phyloP scores from a whole-genome alignment of 2,329 filamentous ascomycete genomes.

The Rhynchosporium graminicola region DNA sequence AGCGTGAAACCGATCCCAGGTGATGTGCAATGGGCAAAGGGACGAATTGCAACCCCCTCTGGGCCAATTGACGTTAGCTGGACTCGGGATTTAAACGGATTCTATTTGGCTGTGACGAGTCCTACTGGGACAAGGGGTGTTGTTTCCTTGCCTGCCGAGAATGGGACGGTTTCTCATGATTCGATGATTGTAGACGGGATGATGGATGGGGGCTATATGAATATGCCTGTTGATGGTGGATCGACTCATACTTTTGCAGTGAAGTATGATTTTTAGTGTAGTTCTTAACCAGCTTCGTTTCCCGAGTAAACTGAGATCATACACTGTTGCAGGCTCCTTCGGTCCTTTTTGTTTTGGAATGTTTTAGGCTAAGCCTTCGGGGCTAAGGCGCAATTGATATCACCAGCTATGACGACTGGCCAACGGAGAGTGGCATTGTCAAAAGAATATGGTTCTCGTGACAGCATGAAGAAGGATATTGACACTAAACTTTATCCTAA shows the following conservation, averaged over 20 bases:
- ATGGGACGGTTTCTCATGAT: conserved; percentile 28
- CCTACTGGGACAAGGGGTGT: conserved; percentile 37
- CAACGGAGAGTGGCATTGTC: too few relatives aligned
- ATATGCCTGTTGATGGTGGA: conserved; percentile 20
- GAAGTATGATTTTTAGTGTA: conserved; percentile 13
- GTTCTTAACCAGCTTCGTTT: neutral
- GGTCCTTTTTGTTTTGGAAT: too few relatives aligned
- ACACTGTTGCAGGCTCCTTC: neutral
- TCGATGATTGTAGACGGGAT: conserved; percentile 2
- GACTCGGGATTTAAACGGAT: conserved; percentile 33
- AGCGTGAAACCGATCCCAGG: conserved; percentile 43
- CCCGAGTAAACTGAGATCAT: neutral
- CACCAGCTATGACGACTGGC: too few relatives aligned
- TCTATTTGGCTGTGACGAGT: conserved; percentile 40
- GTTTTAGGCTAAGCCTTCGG: too few relatives aligned
- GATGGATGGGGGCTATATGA: conserved; percentile 27
- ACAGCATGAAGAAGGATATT: neutral
- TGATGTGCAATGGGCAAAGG: conserved; percentile 47
- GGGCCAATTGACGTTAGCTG: conserved; percentile 45
- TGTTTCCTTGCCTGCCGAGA: conserved; percentile 32
- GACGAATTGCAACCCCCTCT: conserved; percentile 46
- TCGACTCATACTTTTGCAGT: conserved; percentile 20
- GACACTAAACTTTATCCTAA: neutral
- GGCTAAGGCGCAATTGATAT: too few relatives aligned
- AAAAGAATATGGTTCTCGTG: neutral